Base-by-base conservation (phyloP, 108 stramenopile genomes). In the Nitzschia sp. region DNA sequence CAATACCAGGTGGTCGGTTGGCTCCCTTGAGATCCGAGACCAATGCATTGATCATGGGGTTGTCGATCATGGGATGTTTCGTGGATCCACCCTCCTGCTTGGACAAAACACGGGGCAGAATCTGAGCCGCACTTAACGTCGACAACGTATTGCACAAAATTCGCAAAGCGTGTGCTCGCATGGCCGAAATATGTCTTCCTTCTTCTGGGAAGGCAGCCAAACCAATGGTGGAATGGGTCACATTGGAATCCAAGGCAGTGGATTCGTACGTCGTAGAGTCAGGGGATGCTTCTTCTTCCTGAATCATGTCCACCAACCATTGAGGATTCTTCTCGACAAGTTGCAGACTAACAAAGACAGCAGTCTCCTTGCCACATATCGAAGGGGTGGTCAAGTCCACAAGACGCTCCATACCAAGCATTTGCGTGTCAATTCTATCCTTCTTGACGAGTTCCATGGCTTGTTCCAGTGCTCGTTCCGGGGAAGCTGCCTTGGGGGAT, bases 341-440 rank as follows among this genome's bases (percentile, higher is more conserved):
- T n/a, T 57, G 71, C 24, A 72, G 38, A 57, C 63, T 61, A 24
- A 54, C 46, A 20, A 62, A 61, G 7, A 67, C 14, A 8, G 70
- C 62, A 40, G 43, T 64, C 19, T 77, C 76, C 0, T 51, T 55
- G 5, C 80, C 73, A n/a, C 63, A 71, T 5, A 64, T 65, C 0
- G 65, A 51, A 8, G 24, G n/a, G 14, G 84, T 86, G 6, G 90
- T 86, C 43, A 91, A 70, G n/a, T 75, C 15, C 14, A 85, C 79
- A 10, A 91, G 53, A 46, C 76, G 69, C 65, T 87, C 77, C 81
- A 91, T 76, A 12, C 86, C 90, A n/a, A 83, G 53, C 20, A 52
- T 62, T 61, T 76, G 81, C 8, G 81, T 79, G 42, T 83, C 86
- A 1, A 86, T 51, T 53, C 86, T 70, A 75, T 86, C 83, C 57